Evolutionary conservation across 257 asterid genomes (phyloP), one percentile per base, ranked within the genome.

Genomic region (Scutellaria galericulata): DNA sequence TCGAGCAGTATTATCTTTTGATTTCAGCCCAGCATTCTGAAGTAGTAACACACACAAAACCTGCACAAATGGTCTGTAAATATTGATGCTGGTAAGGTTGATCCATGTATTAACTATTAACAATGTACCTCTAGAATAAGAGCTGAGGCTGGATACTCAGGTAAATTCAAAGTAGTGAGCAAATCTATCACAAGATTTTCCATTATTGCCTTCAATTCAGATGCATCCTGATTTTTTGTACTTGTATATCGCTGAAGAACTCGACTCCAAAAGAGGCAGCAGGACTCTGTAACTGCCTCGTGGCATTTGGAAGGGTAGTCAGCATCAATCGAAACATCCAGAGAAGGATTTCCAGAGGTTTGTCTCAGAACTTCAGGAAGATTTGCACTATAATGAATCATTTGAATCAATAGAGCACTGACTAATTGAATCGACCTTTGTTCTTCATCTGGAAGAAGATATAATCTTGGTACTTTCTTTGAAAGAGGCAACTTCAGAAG

Each of bases 241-340:
- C 89, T 90, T 44, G 99, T 77, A 73, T 90, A 84, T 63, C 99
- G 86, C 87, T 95, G 91, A 80, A 95, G 98, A 80, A 92, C 93
- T 83, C 97, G 90, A 79, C 94, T 95, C 99, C 99, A 95, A 82
- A 95, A 95, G 71, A 92, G 96, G 80, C 96, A 90, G 85, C 99
- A 92, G 39, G 98, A 88, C 13, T 95, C 99, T 7, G 96, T 92
- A 63, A 92, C 83, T 69, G 97, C 90, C 77, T 92, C 98, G 42
- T 81, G 90, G 85, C 97, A 88, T 81, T 90, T 90, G 78, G 86
- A 73, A 76, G 88, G 96, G 87, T 86, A 88, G 70, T 85, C 92
- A 75, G 88, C 85, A 83, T 90, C 94, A 66, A 90, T 24, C 66
- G 92, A 51, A 50, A 88, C 76, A 66, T 92, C 99, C 61, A 85